Percentiles rank a stretch among this genome's conserved stretches.
phyloP scores from a whole-genome alignment of 2,329 filamentous ascomycete genomes.

The Aspergillus sp. region DNA sequence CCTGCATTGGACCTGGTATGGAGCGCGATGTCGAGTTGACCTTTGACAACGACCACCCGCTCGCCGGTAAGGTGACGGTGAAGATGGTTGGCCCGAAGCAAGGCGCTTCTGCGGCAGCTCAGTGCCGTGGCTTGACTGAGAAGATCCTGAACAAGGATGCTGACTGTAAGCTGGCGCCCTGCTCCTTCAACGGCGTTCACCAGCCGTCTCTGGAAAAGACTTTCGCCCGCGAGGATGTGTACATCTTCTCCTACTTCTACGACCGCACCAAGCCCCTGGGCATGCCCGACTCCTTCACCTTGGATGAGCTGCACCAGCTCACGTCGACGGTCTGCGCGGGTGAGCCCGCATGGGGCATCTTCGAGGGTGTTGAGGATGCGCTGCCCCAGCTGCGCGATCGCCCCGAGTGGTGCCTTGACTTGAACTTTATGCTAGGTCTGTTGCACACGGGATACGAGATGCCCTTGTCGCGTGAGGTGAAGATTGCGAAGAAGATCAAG shows the following conservation, averaged over 20 bases:
- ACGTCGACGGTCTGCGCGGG: conserved; percentile 82
- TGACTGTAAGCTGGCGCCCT: conserved; percentile 80
- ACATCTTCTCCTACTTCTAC: conserved; percentile 97
- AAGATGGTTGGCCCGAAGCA: conserved; percentile 84
- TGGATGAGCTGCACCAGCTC: conserved; percentile 85
- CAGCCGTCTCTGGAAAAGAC: conserved; percentile 92
- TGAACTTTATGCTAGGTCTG: conserved; percentile 94
- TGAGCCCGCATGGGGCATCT: conserved; percentile 75
- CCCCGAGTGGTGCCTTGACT: conserved; percentile 88
- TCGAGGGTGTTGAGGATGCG: conserved; percentile 73
- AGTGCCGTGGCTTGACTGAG: conserved; percentile 88
- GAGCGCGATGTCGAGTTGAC: conserved; percentile 71
- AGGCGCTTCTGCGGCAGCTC: conserved; percentile 66
- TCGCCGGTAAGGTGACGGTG: conserved; percentile 67
- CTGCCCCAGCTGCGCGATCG: conserved; percentile 76
- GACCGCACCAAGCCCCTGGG: conserved; percentile 91
- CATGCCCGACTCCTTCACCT: conserved; percentile 96
- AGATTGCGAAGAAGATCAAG: conserved; percentile 98
- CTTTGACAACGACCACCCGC: conserved; percentile 64
- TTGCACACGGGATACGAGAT: conserved; percentile 97
- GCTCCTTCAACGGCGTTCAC: conserved; percentile 96
- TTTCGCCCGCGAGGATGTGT: conserved; percentile 86
- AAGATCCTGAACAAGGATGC: conserved; percentile 86
- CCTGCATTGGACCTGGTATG: conserved; percentile 83
- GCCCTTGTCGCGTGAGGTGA: conserved; percentile 93